Conservation (phyloP, 148 eudicot genomes). For the Spergularia bocconei region DNA sequence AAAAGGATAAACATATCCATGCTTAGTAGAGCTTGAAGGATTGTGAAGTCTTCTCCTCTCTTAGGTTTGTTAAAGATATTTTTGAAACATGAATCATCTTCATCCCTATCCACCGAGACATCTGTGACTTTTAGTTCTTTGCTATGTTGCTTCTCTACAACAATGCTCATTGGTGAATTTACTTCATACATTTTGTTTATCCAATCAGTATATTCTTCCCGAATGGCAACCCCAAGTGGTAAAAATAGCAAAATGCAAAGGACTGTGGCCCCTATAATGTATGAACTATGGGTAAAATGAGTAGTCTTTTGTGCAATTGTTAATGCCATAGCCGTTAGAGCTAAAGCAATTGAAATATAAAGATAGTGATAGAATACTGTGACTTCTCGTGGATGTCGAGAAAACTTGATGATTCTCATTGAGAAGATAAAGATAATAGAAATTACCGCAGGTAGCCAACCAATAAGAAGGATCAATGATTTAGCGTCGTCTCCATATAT, state of each 20-base stretch:
- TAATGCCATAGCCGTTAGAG: too few species aligned
- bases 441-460: constrained; percentile 36
- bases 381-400: constrained; percentile 27
- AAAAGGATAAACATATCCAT: constrained; percentile 46
- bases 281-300: too few species aligned
- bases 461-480: constrained; percentile 31
- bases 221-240: too few species aligned
- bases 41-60: constrained; percentile 53
- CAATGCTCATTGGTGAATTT: too few species aligned
- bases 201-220: too few species aligned
- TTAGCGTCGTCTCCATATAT: constrained; percentile 33
- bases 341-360: constrained; percentile 25
- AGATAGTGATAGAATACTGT: constrained; percentile 37
- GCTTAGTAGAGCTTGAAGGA: constrained; percentile 47
- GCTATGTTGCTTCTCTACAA: too few species aligned
- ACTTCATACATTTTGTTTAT: too few species aligned
- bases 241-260: too few species aligned
- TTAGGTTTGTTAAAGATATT: constrained; percentile 33
- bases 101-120: background rate
- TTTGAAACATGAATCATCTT: constrained; percentile 16
- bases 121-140: too few species aligned
- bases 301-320: too few species aligned
- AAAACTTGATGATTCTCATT: constrained; percentile 25
- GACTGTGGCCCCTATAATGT: too few species aligned
- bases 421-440: constrained; percentile 26